Conservation (phyloP, 75 land plant species). For the Cryptomeria japonica region DNA sequence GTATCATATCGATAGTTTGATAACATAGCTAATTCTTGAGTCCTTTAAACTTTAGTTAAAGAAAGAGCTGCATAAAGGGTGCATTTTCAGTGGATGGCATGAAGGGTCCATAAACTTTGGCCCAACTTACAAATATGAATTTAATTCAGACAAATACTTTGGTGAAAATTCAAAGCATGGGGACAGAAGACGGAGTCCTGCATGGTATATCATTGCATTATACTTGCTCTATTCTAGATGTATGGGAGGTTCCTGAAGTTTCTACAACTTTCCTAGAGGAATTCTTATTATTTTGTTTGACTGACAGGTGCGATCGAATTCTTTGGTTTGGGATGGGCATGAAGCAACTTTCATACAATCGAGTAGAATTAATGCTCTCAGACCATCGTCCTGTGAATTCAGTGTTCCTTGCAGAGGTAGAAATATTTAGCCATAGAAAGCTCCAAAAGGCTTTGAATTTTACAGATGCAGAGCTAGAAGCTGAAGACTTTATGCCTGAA, state of each 20-base stretch:
- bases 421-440: slow-evolving; percentile 62
- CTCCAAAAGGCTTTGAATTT: slow-evolving; percentile 46
- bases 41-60: not conserved
- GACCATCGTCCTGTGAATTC: slow-evolving; percentile 93
- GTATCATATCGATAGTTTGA: not conserved
- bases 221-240: not conserved
- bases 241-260: too few species aligned
- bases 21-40: not conserved
- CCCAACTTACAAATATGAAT: slow-evolving; percentile 77
- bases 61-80: slow-evolving; percentile 55
- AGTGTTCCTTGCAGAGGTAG: slow-evolving; percentile 62
- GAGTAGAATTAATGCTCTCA: slow-evolving; percentile 59
- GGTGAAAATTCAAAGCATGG: slow-evolving; percentile 46
- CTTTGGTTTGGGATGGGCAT: slow-evolving; percentile 74
- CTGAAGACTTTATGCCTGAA: not conserved
- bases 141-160: slow-evolving; percentile 56
- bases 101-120: slow-evolving; percentile 72
- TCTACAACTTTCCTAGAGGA: not conserved
- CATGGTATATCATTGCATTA: not conserved
- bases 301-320: slow-evolving; percentile 84
- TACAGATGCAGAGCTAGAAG: slow-evolving; percentile 34
- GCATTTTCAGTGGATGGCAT: slow-evolving; percentile 77
- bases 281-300: not conserved
- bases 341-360: slow-evolving; percentile 58
- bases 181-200: slow-evolving; percentile 72